These are phyloP conservation scores for Cercospora brassicicola DNA, from an alignment of 2,329 filamentous ascomycete species.

Conservation along the genomic window DNA sequence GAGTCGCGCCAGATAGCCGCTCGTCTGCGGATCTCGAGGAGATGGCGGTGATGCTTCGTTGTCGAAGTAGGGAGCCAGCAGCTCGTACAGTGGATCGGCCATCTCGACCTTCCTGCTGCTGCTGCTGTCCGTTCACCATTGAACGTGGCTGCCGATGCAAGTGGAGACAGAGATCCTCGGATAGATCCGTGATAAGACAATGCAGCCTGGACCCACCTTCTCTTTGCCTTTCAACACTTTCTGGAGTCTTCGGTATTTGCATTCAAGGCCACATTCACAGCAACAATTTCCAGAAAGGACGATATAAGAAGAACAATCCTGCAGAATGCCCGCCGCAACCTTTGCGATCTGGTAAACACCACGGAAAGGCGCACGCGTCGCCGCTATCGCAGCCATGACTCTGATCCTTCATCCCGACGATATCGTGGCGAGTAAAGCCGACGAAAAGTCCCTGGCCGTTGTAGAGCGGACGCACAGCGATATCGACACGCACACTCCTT, in stretches of 20 bases:
- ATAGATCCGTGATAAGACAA: background rate
- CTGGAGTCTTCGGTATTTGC: background rate
- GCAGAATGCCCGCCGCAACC: background rate
- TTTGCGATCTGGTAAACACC: background rate
- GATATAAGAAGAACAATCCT: background rate
- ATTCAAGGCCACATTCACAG: background rate
- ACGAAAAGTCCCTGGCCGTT: slow-evolving; percentile 41
- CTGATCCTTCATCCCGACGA: slow-evolving; percentile 32
- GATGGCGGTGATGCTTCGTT: slow-evolving; percentile 41
- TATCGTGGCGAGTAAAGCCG: slow-evolving; percentile 29
- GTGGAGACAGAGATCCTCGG: background rate
- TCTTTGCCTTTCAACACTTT: slow-evolving; percentile 1
- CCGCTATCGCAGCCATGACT: slow-evolving; percentile 21
- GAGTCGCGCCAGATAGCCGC: slow-evolving; percentile 74
- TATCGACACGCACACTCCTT: slow-evolving; percentile 49
- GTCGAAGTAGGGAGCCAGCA: slow-evolving; percentile 65
- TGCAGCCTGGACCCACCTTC: background rate
- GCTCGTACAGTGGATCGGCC: slow-evolving; percentile 69
- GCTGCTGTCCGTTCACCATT: background rate
- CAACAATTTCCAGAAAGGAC: background rate
- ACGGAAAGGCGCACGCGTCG: background rate
- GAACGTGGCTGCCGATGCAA: background rate
- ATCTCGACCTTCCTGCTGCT: slow-evolving; percentile 9
- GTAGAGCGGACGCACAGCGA: slow-evolving; percentile 48
- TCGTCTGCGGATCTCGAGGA: slow-evolving; percentile 55